Base-by-base conservation (phyloP, 306 rosid genomes). In the Castanospermum australe region DNA sequence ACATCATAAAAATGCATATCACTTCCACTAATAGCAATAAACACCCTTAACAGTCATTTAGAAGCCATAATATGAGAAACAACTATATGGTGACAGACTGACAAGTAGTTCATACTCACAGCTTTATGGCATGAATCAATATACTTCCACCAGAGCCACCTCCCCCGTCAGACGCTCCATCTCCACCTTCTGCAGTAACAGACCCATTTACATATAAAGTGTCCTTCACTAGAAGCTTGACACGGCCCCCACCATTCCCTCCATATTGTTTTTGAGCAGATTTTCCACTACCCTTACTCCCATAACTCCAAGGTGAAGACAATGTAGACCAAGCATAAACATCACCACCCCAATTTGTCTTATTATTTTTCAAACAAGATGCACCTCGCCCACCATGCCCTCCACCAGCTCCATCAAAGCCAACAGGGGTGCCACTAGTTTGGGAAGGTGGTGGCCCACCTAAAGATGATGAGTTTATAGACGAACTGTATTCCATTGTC, bases 381-480 rank as follows among this genome's bases (percentile, higher is more conserved):
- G 99, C 99, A 82, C 99, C 99, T 36, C 99, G 92, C 45, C 99
- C 99, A 79, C 99, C 99, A 73, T 95, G 97, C 71, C 99, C 99
- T 84, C 99, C 99, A 78, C 99, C 99, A 68, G 97, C 91, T 85
- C 97, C 97, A 56, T 88, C 97, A 86, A 79, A 66, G 54, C 95
- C 92, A 84, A 91, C 82, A 28, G 99, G 99, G 51, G 99, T 92
- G 68, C 99, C 99, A 79, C 99, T 95, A 59, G 99, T 92, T 91
- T 92, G 99, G 67, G 99, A 83, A 82, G 99, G 99, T 1, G 99
- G 98, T 62, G 83, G 15, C 67, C 99, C 99, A 77, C 99, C 99
- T 84, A 90, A 88, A 42, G 97, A 83, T 59, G 99, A 90, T 24
- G 99, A 81, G 81, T 92, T 88, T 81, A 95, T 75, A 39, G 84